Percentiles rank a stretch among this genome's conserved stretches.
Evolutionary conservation across 306 rosid genomes (phyloP).

Genomic region (Pterocarpus macrocarpus): DNA sequence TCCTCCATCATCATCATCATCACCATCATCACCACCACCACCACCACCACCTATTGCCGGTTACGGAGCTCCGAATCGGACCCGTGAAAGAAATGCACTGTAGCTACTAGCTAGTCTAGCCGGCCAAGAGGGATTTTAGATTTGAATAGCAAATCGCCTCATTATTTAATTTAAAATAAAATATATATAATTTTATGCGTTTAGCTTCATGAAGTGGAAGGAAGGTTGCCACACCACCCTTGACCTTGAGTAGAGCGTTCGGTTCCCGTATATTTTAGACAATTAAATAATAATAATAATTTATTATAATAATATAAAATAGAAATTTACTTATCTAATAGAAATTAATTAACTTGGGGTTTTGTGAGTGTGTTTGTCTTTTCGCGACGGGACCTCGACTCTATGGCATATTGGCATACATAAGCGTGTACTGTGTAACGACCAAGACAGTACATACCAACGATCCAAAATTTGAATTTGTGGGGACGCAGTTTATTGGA

Average conservation of each 20-base stretch:
- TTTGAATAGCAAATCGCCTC: constrained; percentile 23
- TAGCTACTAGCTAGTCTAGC: not conserved
- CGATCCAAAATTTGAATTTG: constrained; percentile 55
- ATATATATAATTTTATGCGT: not conserved
- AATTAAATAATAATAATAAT: too few species aligned
- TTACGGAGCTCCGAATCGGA: not conserved
- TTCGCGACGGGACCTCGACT: constrained; percentile 30
- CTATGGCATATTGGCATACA: too few species aligned
- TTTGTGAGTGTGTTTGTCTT: constrained; percentile 22
- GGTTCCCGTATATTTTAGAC: not conserved
- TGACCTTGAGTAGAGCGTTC: not conserved
- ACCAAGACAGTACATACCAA: constrained; percentile 37
- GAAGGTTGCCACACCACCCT: not conserved
- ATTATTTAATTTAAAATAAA: constrained; percentile 7
- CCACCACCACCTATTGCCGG: not conserved
- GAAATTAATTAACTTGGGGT: constrained; percentile 2
- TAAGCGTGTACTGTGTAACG: constrained; percentile 29
- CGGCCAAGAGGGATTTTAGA: constrained; percentile 18
- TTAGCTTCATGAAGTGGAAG: constrained; percentile 20
- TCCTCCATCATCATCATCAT: constrained; percentile 17
- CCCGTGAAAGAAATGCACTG: not conserved
- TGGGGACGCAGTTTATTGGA: constrained; percentile 16
- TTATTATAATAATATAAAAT: not conserved
- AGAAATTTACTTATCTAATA: not conserved
- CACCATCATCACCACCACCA: constrained; percentile 9